A percentile compares a stretch with the other conserved stretches of the same genome.
phyloP scores from a whole-genome alignment of 805 yeast genomes.

The Metschnikowia kofuensis region DNA sequence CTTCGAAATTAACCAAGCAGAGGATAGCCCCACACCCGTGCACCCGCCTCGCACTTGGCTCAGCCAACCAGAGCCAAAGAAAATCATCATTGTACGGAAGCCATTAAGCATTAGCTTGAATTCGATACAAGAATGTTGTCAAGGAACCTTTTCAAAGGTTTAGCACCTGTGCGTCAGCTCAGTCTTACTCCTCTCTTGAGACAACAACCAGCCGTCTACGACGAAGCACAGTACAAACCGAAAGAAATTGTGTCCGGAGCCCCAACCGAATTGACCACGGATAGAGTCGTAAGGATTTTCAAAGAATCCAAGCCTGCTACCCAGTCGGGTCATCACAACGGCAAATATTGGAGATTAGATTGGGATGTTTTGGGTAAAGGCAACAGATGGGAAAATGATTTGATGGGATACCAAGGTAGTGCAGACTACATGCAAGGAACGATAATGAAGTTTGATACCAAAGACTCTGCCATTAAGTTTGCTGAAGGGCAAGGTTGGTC shows the following conservation, averaged over 20 bases:
- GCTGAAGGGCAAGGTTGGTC: constrained; percentile 87
- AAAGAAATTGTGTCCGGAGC: constrained; percentile 71
- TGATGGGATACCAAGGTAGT: constrained; percentile 80
- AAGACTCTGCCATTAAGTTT: constrained; percentile 73
- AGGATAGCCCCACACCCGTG: constrained; percentile 6
- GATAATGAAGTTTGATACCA: constrained; percentile 66
- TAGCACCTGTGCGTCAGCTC: constrained; percentile 25
- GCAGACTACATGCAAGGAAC: constrained; percentile 83
- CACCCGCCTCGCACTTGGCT: constrained; percentile 13
- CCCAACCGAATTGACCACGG: constrained; percentile 58
- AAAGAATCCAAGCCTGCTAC: constrained; percentile 79
- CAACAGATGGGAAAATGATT: constrained; percentile 85
- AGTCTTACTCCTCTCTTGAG: constrained; percentile 17
- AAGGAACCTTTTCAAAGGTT: constrained; percentile 21
- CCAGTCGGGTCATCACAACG: constrained; percentile 63
- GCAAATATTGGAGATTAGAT: constrained; percentile 67
- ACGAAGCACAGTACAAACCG: constrained; percentile 34
- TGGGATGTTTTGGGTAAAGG: constrained; percentile 79
- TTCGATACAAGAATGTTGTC: constrained; percentile 20
- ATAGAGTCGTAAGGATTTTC: constrained; percentile 72
- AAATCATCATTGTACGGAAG: background rate
- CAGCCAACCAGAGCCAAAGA: constrained; percentile 19
- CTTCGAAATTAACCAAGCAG: no score
- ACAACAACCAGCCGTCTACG: constrained; percentile 27
- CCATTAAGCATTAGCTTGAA: background rate